A percentile compares a stretch with the other conserved stretches of the same genome.
Conservation (phyloP, 805 yeast species). For the Candida odintsovae region DNA sequence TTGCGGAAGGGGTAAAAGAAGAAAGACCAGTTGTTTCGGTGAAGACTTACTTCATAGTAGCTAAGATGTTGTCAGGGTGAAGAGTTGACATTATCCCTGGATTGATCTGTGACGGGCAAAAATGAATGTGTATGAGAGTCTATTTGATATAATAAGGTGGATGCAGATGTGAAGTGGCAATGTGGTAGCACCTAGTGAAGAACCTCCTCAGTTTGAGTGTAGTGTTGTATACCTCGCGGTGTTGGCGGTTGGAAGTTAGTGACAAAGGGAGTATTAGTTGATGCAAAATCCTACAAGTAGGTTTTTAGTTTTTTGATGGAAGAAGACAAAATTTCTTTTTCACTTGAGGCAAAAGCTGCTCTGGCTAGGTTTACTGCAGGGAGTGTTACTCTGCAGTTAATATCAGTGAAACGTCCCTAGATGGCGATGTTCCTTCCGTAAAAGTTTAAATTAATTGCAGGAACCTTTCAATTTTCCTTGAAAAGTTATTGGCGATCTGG, state of each 20-base stretch:
- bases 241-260: no score
- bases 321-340: no score
- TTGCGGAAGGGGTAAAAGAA: background rate
- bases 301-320: no score
- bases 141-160: background rate
- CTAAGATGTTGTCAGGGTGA: background rate
- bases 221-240: no score
- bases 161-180: background rate
- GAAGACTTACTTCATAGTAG: background rate
- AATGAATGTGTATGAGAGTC: background rate
- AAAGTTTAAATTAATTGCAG: background rate
- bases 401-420: background rate
- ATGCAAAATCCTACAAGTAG: background rate
- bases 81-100: background rate
- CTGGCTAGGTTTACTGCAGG: background rate
- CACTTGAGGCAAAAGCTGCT: background rate
- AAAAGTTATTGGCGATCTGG: background rate
- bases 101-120: background rate
- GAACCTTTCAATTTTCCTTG: background rate
- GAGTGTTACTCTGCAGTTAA: background rate
- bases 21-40: background rate
- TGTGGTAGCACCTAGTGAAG: no score
- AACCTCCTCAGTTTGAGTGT: no score
- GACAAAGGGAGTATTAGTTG: background rate
- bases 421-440: background rate